Conservation (phyloP, 495 filamentous ascomycete species). For the Lasiosphaeria hispida region DNA sequence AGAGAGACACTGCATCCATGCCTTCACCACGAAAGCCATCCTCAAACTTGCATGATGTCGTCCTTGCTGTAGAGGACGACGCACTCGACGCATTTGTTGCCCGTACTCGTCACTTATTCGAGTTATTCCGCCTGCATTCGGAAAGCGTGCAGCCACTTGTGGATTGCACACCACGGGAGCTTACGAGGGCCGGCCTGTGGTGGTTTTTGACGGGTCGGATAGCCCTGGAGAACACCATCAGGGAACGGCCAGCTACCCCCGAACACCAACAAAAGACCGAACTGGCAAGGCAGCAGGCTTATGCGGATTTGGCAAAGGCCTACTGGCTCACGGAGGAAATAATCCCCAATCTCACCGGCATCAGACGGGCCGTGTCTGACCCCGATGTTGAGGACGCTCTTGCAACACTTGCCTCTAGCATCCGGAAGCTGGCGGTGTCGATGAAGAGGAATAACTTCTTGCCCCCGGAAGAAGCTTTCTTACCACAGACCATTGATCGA, state of each 20-base stretch:
- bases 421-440: conserved; percentile 71
- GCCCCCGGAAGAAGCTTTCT: conserved; percentile 58
- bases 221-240: conserved; percentile 66
- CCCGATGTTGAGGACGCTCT: conserved; percentile 50
- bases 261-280: conserved; percentile 39
- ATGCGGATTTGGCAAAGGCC: conserved; percentile 76
- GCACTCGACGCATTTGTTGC: conserved; percentile 65
- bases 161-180: conserved; percentile 57
- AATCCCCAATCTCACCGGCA: conserved; percentile 50
- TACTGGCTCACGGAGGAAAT: conserved; percentile 76
- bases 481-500: conserved; percentile 66
- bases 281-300: conserved; percentile 59
- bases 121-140: conserved; percentile 67
- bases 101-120: conserved; percentile 64
- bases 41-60: conserved; percentile 36
- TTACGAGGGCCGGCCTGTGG: conserved; percentile 72
- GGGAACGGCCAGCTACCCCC: conserved; percentile 54
- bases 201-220: conserved; percentile 82
- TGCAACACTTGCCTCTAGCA: conserved; percentile 55
- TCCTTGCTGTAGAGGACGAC: conserved; percentile 52
- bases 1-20: conserved; percentile 24
- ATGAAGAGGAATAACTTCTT: conserved; percentile 80
- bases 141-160: conserved; percentile 65
- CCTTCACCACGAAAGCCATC: conserved; percentile 26
- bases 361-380: conserved; percentile 32